Base-by-base conservation (phyloP, 192 early-diverging fungal genomes). In the Coemansia sp. region DNA sequence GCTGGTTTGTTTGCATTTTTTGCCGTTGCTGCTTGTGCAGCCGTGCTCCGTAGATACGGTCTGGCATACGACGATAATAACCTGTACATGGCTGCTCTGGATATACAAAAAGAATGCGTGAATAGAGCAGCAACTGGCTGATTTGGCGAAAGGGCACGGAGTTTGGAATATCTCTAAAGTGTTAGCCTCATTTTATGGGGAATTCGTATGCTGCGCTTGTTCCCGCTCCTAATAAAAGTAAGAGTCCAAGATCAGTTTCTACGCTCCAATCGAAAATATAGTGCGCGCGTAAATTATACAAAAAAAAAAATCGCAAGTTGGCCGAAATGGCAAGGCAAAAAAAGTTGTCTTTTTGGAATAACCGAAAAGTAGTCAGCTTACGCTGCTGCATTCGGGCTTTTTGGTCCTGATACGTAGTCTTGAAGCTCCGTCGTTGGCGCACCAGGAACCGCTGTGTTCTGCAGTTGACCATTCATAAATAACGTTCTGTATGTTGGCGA, bases 401-500 rank as follows among this genome's bases (percentile, higher is more conserved):
- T 46, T 46, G 44, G 14, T 18, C 16, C 44, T 2, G 44, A 14
- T 14, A 16, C 16, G 18, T 18, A 53, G 51, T 23, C 2, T 12
- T 15, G 24, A 8, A 7, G 51, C 21, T 53, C 51, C 16, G 51
- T 21, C 14, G 24, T 15, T 26, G 51, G 24, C 12, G 24, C 24
- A 26, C 24, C 24, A 7, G 51, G 11, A 10, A 23, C 23, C 2
- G 51, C 10, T 2, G 51, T 53, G 14, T 23, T 53, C 51, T 53
- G 51, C 21, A 26, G 23, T n/a, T 73, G 67, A 1, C 63, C 45
- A 49, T 67, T 62, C 55, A 69, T 36, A 59, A 75, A 75, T n/a
- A 75, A 55, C 53, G 73, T 38, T 18, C 46, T 62, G 60, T 75
- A 81, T 26, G 78, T 69, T 15, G 78, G 60, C 34, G 78, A 81